phyloP scores from a whole-genome alignment of 805 yeast genomes.

The Suhomyces sp. region DNA sequence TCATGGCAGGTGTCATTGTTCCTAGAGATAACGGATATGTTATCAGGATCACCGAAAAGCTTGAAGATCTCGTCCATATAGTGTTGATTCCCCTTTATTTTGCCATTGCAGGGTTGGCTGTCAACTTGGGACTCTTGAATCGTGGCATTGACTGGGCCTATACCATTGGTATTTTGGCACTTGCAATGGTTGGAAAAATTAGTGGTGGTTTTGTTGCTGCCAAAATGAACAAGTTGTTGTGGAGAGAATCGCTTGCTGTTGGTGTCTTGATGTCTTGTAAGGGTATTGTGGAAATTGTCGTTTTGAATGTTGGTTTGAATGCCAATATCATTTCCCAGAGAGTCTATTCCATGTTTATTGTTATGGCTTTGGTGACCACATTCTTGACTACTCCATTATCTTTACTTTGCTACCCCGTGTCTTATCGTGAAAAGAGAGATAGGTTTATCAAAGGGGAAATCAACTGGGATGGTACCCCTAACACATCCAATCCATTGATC shows the following conservation, averaged over 20 bases:
- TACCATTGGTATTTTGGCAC: conserved; percentile 59
- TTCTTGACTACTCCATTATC: conserved; percentile 80
- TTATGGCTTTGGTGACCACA: conserved; percentile 78
- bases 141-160: conserved; percentile 77
- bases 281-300: conserved; percentile 84
- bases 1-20: conserved; percentile 68
- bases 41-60: conserved; percentile 63
- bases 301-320: conserved; percentile 66
- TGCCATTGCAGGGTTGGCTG: conserved; percentile 74
- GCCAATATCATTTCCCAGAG: conserved; percentile 64
- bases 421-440: conserved; percentile 52
- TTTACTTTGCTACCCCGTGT: conserved; percentile 55
- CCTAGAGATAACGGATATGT: conserved; percentile 78
- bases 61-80: conserved; percentile 74
- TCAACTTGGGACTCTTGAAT: conserved; percentile 60
- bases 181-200: conserved; percentile 69
- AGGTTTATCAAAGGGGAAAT: conserved; percentile 23
- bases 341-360: conserved; percentile 75
- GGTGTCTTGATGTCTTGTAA: conserved; percentile 86
- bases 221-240: conserved; percentile 54
- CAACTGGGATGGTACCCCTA: conserved; percentile 25
- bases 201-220: conserved; percentile 67
- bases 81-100: conserved; percentile 74
- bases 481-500: conserved; percentile 2
- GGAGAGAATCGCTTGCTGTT: conserved; percentile 74